phyloP scores from a whole-genome alignment of 306 rosid genomes.

The Corylus americana region DNA sequence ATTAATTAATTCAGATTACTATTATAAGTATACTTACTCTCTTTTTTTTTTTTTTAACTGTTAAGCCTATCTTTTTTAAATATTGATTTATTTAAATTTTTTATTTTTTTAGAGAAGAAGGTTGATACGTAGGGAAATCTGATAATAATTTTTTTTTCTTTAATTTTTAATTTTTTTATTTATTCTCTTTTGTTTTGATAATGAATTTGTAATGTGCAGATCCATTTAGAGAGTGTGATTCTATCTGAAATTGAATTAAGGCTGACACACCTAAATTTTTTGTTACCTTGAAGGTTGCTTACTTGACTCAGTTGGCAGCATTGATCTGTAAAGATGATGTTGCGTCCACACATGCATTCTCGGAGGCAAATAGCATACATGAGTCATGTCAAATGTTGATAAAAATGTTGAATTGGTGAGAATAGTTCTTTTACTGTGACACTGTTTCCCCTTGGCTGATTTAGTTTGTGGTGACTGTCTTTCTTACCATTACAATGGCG shows the following conservation, averaged over 20 bases:
- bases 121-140: no score
- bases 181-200: background rate
- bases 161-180: background rate
- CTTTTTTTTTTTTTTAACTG: no score
- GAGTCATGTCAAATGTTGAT: slow-evolving; percentile 64
- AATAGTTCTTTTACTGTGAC: background rate
- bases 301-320: slow-evolving; percentile 66
- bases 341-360: slow-evolving; percentile 51
- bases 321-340: slow-evolving; percentile 41
- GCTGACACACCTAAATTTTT: slow-evolving; percentile 20
- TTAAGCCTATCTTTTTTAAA: no score
- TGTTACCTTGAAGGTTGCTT: slow-evolving; percentile 49
- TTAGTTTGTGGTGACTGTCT: slow-evolving; percentile 4
- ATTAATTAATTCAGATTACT: no score
- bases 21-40: no score
- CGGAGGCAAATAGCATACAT: slow-evolving; percentile 56
- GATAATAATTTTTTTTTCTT: no score
- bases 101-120: no score
- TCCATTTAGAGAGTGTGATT: slow-evolving; percentile 14
- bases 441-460: background rate
- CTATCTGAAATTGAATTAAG: slow-evolving; percentile 10
- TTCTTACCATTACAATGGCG: background rate
- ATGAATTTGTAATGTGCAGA: slow-evolving; percentile 10
- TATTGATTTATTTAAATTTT: no score
- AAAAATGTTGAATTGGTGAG: slow-evolving; percentile 76